Conservation (phyloP, 2,329 filamentous ascomycete genomes). For the Periconia digitata region DNA sequence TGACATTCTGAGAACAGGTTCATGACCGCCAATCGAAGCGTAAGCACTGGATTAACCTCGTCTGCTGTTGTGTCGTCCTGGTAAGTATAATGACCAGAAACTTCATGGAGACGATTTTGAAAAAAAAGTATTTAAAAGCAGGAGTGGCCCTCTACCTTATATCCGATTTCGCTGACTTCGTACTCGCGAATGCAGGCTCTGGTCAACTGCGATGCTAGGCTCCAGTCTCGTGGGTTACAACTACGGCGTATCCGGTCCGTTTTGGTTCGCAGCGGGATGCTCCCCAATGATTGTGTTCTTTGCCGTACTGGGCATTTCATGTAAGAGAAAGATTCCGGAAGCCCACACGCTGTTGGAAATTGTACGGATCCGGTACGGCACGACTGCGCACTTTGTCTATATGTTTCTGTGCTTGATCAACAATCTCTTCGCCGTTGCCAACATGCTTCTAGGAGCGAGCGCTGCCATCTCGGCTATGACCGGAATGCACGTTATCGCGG, state of each 20-base stretch:
- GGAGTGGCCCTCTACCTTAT: too few relatives aligned
- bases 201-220: conserved; percentile 52
- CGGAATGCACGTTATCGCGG: conserved; percentile 34
- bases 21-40: conserved; percentile 27
- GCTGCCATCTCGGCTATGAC: conserved; percentile 66
- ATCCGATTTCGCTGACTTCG: too few relatives aligned
- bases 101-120: too few relatives aligned
- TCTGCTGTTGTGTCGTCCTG: conserved; percentile 21
- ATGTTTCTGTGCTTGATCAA: conserved; percentile 79
- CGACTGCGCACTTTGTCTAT: conserved; percentile 71
- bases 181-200: too few relatives aligned
- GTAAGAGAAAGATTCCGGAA: conserved; percentile 25
- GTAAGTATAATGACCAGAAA: too few relatives aligned
- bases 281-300: conserved; percentile 61
- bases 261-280: conserved; percentile 59
- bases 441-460: conserved; percentile 84
- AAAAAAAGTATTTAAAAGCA: too few relatives aligned
- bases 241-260: conserved; percentile 58
- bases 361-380: conserved; percentile 76
- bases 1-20: conserved; percentile 24
- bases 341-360: conserved; percentile 61
- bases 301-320: conserved; percentile 39
- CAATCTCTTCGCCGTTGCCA: conserved; percentile 73
- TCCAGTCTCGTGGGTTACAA: conserved; percentile 52
- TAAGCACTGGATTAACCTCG: conserved; percentile 21